Base-by-base conservation (phyloP, 352 stramenopile genomes). In the Phytophthora syringae region DNA sequence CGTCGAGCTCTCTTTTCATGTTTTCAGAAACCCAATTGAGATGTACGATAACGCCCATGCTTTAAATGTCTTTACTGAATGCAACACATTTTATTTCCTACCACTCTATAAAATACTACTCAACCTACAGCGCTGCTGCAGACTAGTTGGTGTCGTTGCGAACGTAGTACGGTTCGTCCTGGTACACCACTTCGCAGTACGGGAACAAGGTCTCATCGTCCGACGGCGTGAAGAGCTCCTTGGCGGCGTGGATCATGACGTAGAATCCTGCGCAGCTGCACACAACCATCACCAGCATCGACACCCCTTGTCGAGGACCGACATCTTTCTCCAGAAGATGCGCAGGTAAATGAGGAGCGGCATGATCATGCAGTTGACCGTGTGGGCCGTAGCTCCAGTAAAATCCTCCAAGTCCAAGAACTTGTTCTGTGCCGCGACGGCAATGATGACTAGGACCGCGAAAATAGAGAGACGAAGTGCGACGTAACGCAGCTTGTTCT, bases 191-290 rank as follows among this genome's bases (percentile, higher is more conserved):
- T 34, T 58, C 52, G 25, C 60, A 68, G 52, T 68, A 64, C 20
- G 60, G 52, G 52, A 68, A 68, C 9, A 55, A 37, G 3, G 60
- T 68, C 20, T 72, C 47, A 28, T 77, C 71, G 27, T 70, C 47
- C 37, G 56, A 65, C 11, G 80, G 77, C 22, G 67, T 80, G 63
- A 86, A 86, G 22, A 88, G 70, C 32, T 74, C 61, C 72, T 86
- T 80, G 54, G 75, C 77, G 7, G 72, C 69, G 37, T 67, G 76
- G 54, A 77, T 77, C 51, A 76, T 73, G 10, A 85, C 72, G 59
- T 88, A 89, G 47, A 76, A 69, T 5, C 77, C 78, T n/a, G 83
- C 72, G 20, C 68, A 61, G 15, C 70, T 67, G 36, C 78, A 87
- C 28, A 87, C 50, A 5, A 82, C 20, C 32, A 89, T 60, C 45